These are phyloP conservation scores for Isoetes taiwanensis DNA, from an alignment of 75 land plant genomes.

Conservation along the genomic window DNA sequence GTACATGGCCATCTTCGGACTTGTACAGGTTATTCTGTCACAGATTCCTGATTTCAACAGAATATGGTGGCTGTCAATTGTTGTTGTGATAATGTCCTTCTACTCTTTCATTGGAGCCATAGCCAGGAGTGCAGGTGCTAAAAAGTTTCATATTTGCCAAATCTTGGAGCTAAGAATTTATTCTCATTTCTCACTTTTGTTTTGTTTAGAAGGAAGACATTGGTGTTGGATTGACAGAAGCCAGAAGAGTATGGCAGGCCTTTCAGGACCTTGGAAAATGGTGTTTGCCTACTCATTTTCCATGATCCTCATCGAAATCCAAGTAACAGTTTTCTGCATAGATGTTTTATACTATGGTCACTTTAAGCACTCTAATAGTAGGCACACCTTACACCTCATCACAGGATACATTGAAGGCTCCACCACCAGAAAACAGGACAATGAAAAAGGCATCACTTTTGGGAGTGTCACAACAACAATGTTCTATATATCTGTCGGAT, in stretches of 20 bases:
- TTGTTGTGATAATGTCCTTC: slow-evolving; percentile 84
- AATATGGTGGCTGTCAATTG: slow-evolving; percentile 53
- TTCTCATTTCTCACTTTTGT: neutral
- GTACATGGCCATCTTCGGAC: slow-evolving; percentile 66
- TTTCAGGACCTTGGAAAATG: slow-evolving; percentile 61
- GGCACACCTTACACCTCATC: neutral
- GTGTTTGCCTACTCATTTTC: slow-evolving; percentile 78
- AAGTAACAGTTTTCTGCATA: slow-evolving; percentile 23
- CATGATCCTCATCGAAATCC: slow-evolving; percentile 60
- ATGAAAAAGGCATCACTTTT: slow-evolving; percentile 14
- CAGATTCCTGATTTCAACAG: slow-evolving; percentile 73
- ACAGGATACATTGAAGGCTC: slow-evolving; percentile 67
- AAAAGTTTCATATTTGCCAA: neutral
- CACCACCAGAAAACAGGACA: slow-evolving; percentile 9
- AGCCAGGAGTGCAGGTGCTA: neutral
- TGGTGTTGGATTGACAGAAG: slow-evolving; percentile 24
- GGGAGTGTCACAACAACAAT: slow-evolving; percentile 3
- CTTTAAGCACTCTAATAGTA: too few species aligned
- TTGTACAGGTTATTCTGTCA: slow-evolving; percentile 43
- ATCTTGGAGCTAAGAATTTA: neutral
- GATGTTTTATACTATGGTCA: too few species aligned
- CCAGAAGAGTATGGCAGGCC: slow-evolving; percentile 39
- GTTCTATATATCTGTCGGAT: slow-evolving; percentile 9
- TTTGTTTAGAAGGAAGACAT: slow-evolving; percentile 44
- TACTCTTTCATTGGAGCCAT: slow-evolving; percentile 50